Percentiles rank a stretch among this genome's conserved stretches.
Evolutionary conservation across 306 rosid genomes (phyloP).

Genomic region (Trichosanthes cucumerina): DNA sequence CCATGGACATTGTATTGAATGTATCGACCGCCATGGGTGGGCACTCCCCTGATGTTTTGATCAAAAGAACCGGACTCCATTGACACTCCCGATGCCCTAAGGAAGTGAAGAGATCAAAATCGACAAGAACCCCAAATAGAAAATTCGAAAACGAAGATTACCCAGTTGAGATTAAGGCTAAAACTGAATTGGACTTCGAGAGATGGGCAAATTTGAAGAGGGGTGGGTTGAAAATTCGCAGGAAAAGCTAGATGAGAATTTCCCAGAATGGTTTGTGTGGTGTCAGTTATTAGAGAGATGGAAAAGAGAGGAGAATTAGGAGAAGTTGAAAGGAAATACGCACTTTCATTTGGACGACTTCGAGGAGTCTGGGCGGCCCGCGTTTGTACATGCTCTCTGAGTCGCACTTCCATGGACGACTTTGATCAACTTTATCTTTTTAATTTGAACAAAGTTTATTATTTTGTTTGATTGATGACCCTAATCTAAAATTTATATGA

Average conservation of each 20-base stretch:
- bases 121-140: neutral
- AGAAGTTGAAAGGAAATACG: neutral
- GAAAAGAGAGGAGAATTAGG: neutral
- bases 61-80: conserved; percentile 36
- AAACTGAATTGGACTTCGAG: neutral
- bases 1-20: conserved; percentile 81
- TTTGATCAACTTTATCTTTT: neutral
- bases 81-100: neutral
- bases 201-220: neutral
- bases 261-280: neutral
- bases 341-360: neutral
- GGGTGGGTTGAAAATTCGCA: neutral
- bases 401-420: neutral
- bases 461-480: neutral
- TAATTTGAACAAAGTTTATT: neutral
- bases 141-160: neutral
- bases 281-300: neutral
- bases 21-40: conserved; percentile 74
- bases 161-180: neutral
- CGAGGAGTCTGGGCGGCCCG: neutral
- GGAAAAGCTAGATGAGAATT: neutral
- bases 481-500: neutral
- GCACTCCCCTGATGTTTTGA: conserved; percentile 40
- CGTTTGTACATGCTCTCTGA: neutral
- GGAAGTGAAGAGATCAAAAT: neutral